Evolutionary conservation across 805 yeast genomes (phyloP).

Genomic region (Sugiyamaella lignohabitans): DNA sequence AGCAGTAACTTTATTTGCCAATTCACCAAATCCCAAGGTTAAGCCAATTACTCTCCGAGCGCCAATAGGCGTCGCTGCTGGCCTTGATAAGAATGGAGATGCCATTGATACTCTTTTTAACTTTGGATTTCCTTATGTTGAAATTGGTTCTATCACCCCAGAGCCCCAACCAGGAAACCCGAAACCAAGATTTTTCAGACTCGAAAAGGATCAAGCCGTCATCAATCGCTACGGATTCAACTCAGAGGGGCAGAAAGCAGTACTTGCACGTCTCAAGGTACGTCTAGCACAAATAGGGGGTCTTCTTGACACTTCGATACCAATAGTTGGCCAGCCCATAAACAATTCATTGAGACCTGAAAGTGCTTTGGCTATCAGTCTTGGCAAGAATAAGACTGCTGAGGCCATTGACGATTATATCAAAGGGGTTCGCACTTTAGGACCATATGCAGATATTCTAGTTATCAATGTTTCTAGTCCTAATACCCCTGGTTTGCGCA

Average conservation of each 20-base stretch:
- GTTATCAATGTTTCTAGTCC: slow-evolving; percentile 93
- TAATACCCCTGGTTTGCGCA: slow-evolving; percentile 91
- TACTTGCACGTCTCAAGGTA: slow-evolving; percentile 56
- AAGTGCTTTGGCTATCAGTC: slow-evolving; percentile 69
- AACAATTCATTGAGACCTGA: slow-evolving; percentile 51
- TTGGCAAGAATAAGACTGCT: slow-evolving; percentile 90
- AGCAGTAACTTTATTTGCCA: slow-evolving; percentile 24
- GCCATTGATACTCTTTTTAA: slow-evolving; percentile 76
- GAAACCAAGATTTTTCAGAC: slow-evolving; percentile 82
- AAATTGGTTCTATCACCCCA: slow-evolving; percentile 91
- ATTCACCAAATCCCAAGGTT: slow-evolving; percentile 25
- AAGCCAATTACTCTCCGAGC: slow-evolving; percentile 42
- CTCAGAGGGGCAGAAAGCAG: slow-evolving; percentile 78
- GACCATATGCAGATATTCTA: slow-evolving; percentile 78
- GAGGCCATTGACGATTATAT: slow-evolving; percentile 74
- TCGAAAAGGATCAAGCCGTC: slow-evolving; percentile 80
- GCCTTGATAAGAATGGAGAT: slow-evolving; percentile 89
- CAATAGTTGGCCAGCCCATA: slow-evolving; percentile 21
- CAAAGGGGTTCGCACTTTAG: slow-evolving; percentile 74
- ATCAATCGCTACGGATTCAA: slow-evolving; percentile 94
- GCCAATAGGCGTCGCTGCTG: slow-evolving; percentile 94
- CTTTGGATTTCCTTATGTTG: slow-evolving; percentile 82
- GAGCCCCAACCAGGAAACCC: slow-evolving; percentile 93
- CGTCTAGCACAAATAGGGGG: slow-evolving; percentile 46
- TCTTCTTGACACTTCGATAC: not conserved